These are phyloP conservation scores for Cryphonectria naterciae DNA, from an alignment of 2,329 filamentous ascomycete genomes.

Conservation along the genomic window DNA sequence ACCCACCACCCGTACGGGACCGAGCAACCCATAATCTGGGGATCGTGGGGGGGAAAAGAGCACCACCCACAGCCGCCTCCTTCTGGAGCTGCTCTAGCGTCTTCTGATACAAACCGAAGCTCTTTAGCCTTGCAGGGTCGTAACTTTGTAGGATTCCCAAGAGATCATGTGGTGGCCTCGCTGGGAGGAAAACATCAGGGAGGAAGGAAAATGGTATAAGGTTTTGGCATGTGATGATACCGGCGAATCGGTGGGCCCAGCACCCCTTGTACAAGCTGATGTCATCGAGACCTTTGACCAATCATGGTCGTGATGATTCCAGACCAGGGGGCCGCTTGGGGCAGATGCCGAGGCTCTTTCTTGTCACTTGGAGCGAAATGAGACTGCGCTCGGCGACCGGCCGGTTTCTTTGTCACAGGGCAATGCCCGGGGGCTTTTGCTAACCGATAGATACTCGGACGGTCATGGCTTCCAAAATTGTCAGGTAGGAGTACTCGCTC, in stretches of 20 bases:
- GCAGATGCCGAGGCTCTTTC: constrained; percentile 26
- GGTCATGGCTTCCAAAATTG: neutral
- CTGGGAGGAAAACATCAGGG: neutral
- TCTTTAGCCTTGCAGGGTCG: constrained; percentile 17
- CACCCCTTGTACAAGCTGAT: constrained; percentile 13
- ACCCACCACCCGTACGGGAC: neutral
- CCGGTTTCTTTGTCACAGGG: neutral
- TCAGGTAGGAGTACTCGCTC: neutral
- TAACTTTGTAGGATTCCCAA: constrained; percentile 12
- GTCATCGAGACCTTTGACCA: constrained; percentile 23
- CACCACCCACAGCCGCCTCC: neutral
- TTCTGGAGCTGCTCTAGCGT: constrained; percentile 7
- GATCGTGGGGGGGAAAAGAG: neutral
- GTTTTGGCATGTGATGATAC: constrained; percentile 28
- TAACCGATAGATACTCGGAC: neutral
- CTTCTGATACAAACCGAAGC: neutral
- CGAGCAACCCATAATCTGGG: neutral
- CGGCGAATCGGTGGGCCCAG: neutral
- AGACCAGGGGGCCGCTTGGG: constrained; percentile 14
- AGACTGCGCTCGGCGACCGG: neutral
- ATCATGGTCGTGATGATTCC: constrained; percentile 18
- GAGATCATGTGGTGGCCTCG: constrained; percentile 24
- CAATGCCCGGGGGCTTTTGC: neutral
- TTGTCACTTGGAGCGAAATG: neutral
- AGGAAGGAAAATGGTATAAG: neutral